Conservation (phyloP, 139 green algal genomes). For the Helicosporidium sp. region DNA sequence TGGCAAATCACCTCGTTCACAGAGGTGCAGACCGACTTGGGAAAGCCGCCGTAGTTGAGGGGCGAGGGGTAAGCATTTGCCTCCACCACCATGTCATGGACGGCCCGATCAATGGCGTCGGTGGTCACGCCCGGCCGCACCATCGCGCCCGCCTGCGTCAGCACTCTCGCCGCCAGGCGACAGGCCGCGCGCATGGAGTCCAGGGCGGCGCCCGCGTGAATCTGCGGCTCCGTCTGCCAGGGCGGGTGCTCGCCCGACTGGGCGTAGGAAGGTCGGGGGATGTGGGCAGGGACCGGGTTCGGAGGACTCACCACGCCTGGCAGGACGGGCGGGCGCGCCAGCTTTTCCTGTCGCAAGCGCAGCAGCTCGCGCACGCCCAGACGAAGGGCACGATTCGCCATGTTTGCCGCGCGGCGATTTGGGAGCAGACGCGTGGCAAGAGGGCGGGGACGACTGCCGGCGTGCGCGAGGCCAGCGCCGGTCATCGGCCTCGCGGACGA, state of each 20-base stretch:
- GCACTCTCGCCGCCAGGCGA: constrained; percentile 65
- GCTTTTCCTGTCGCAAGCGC: no score
- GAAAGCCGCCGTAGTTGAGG: constrained; percentile 77
- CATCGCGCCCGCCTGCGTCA: constrained; percentile 43
- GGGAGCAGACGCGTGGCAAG: neutral
- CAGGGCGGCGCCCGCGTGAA: constrained; percentile 41
- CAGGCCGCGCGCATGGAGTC: constrained; percentile 63
- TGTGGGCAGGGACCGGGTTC: constrained; percentile 42
- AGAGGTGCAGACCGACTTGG: constrained; percentile 91
- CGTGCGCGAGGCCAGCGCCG: no score
- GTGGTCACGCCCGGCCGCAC: constrained; percentile 67
- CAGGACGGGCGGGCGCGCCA: constrained; percentile 8
- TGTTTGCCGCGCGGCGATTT: no score
- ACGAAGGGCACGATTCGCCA: no score
- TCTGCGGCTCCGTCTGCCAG: constrained; percentile 29
- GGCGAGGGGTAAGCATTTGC: constrained; percentile 83
- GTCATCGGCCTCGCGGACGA: no score
- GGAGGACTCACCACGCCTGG: constrained; percentile 23
- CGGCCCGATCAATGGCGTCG: constrained; percentile 81
- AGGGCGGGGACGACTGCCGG: no score
- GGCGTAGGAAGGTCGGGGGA: constrained; percentile 53
- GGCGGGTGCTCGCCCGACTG: constrained; percentile 32
- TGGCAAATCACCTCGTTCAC: constrained; percentile 98
- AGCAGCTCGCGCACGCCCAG: no score
- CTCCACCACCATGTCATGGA: constrained; percentile 68